Evolutionary conservation across 805 yeast species (phyloP), one percentile per base, ranked within the genome.

Genomic region (Tetrapisispora fleetii): DNA sequence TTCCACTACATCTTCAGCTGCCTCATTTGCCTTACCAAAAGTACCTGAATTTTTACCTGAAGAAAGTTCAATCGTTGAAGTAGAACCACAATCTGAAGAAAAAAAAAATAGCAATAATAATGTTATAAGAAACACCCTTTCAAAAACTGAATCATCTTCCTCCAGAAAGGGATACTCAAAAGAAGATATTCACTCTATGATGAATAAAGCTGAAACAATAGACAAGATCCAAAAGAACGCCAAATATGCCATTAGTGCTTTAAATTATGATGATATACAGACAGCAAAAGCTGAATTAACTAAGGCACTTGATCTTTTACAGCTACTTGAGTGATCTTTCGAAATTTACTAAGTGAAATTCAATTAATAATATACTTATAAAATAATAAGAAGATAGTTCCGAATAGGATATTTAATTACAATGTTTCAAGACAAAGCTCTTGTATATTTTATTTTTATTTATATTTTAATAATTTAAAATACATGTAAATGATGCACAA

Each of bases 171-270:
- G 17, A 19, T 41, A 28, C 6, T 18, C 63, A 9, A 64, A 67
- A 50, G 72, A 67, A 11, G 72, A 76, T 41, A 68, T 83, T 16
- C 57, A 65, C n/a, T 58, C 68, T 17, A 76, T 83, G 48, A 63
- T 84, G 58, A 74, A 76, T 49, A 69, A 72, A 16, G 76, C 81
- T 21, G 85, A 78, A 47, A 68, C 73, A 42, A 79, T 83, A 19
- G 59, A 78, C 10, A 70, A 74, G 55, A 78, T 82, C 1, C 91
- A 84, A 58, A 83, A 79, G 55, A 76, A 74, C 51, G 85, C 90
- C 32, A 83, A 79, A 59, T 85, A 80, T 61, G 91, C 89, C 1
- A 79, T 83, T 7, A 81, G 88, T 49, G 93, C 95, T 0, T 70
- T 85, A 59, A 83, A 83, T 59, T 85, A 83, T 60, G 91, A 85